Conservation (phyloP, 768 basidiomycete species). For the Phylloporus arenicola region DNA sequence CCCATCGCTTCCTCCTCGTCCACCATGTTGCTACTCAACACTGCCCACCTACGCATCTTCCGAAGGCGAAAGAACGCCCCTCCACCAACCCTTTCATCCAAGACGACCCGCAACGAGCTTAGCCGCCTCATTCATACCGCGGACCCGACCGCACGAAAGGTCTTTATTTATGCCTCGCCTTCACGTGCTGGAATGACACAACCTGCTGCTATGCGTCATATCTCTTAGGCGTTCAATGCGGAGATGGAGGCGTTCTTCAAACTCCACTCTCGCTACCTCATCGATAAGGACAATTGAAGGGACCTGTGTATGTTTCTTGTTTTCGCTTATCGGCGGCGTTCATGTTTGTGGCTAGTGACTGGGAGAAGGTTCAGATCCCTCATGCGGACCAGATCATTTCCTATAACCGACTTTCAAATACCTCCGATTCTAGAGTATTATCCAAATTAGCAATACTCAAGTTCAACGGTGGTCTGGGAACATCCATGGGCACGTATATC, state of each 20-base stretch:
- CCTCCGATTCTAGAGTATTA: conserved; percentile 59
- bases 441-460: conserved; percentile 94
- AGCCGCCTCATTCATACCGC: conserved; percentile 57
- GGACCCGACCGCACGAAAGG: conserved; percentile 56
- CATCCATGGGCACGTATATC: conserved; percentile 68
- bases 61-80: conserved; percentile 43
- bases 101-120: conserved; percentile 65
- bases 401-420: conserved; percentile 64
- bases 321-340: conserved; percentile 6
- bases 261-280: conserved; percentile 91
- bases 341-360: conserved; percentile 49
- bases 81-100: conserved; percentile 24
- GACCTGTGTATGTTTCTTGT: conserved; percentile 61
- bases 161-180: conserved; percentile 27
- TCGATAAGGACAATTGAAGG: conserved; percentile 79
- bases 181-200: conserved; percentile 31
- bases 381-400: conserved; percentile 81
- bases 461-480: conserved; percentile 90
- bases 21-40: conserved; percentile 29
- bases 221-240: conserved; percentile 60
- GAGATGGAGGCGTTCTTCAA: conserved; percentile 97
- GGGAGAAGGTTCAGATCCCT: conserved; percentile 87
- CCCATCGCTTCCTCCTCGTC: conserved; percentile 18
- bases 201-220: conserved; percentile 5
- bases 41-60: conserved; percentile 29